These are phyloP conservation scores for Microsporum canis DNA, from an alignment of 2,329 filamentous ascomycete species.

Conservation along the genomic window DNA sequence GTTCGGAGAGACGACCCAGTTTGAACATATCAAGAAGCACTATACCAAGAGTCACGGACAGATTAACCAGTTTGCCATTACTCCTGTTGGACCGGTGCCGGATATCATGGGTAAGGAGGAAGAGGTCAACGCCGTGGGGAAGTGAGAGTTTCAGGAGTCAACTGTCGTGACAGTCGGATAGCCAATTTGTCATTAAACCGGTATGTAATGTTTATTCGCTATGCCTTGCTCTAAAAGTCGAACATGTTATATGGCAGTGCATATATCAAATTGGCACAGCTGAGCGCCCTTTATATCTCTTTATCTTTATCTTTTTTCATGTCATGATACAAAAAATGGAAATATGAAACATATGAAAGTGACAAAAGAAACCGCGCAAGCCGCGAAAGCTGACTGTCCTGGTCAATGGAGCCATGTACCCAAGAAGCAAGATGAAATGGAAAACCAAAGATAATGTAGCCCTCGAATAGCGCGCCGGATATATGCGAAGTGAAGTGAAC, in stretches of 20 bases:
- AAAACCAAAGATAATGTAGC: not conserved
- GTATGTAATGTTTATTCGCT: not conserved
- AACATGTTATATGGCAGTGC: not conserved
- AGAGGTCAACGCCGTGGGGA: slow-evolving; percentile 48
- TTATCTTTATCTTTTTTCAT: not conserved
- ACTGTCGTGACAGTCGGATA: no score
- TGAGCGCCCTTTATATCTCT: slow-evolving; percentile 1
- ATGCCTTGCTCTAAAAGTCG: not conserved
- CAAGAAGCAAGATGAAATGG: not conserved
- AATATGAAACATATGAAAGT: not conserved
- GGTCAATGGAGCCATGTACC: not conserved
- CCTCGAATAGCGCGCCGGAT: not conserved
- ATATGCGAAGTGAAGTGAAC: slow-evolving; percentile 1
- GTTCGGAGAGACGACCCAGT: slow-evolving; percentile 74
- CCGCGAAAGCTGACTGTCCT: not conserved
- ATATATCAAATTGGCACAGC: not conserved
- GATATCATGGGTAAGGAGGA: slow-evolving; percentile 67
- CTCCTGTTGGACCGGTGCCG: slow-evolving; percentile 72
- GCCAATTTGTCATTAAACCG: not conserved
- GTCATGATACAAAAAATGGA: not conserved
- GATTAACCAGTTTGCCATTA: slow-evolving; percentile 60
- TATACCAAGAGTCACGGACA: slow-evolving; percentile 56
- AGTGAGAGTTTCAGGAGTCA: not conserved
- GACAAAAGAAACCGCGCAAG: not conserved
- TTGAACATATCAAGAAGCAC: slow-evolving; percentile 85